These are phyloP conservation scores for Oleoguttula mirabilis DNA, from an alignment of 495 filamentous ascomycete species.

Conservation along the genomic window DNA sequence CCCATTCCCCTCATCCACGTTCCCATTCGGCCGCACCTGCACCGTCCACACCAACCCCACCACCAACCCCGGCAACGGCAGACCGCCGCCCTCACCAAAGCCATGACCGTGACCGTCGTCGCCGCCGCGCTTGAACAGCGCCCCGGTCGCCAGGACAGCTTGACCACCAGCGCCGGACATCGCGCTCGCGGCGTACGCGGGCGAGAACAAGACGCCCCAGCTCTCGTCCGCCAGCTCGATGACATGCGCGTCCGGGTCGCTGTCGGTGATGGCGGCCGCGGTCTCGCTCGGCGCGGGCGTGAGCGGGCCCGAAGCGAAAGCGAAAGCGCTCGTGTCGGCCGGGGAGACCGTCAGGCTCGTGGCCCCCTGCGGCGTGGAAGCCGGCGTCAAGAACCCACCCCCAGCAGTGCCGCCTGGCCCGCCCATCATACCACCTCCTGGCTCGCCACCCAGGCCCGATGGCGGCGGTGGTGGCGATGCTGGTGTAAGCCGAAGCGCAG, in stretches of 20 bases:
- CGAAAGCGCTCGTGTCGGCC: conserved; percentile 37
- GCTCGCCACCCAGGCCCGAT: neutral
- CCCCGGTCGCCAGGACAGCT: conserved; percentile 51
- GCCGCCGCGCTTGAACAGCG: conserved; percentile 64
- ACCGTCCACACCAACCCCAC: conserved; percentile 42
- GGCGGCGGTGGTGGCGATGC: too few species aligned
- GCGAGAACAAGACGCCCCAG: conserved; percentile 65
- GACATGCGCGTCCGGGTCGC: conserved; percentile 61
- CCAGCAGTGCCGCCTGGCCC: neutral
- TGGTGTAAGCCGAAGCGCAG: conserved; percentile 6
- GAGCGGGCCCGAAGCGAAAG: too few species aligned
- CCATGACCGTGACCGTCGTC: conserved; percentile 24
- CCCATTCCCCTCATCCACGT: conserved; percentile 34
- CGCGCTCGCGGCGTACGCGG: conserved; percentile 52
- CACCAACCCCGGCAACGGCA: conserved; percentile 14
- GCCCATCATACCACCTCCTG: neutral
- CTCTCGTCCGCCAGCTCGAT: conserved; percentile 68
- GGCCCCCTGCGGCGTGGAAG: conserved; percentile 9
- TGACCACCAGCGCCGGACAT: conserved; percentile 39
- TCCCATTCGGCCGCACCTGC: conserved; percentile 11
- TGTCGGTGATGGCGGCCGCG: conserved; percentile 18
- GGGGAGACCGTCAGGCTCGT: conserved; percentile 27
- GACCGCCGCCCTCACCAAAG: neutral
- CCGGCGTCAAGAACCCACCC: conserved; percentile 14
- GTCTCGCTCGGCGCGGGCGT: conserved; percentile 36